Evolutionary conservation across 345 rosid genomes (phyloP), one percentile per base, ranked within the genome.

Genomic region (Corchorus olitorius): DNA sequence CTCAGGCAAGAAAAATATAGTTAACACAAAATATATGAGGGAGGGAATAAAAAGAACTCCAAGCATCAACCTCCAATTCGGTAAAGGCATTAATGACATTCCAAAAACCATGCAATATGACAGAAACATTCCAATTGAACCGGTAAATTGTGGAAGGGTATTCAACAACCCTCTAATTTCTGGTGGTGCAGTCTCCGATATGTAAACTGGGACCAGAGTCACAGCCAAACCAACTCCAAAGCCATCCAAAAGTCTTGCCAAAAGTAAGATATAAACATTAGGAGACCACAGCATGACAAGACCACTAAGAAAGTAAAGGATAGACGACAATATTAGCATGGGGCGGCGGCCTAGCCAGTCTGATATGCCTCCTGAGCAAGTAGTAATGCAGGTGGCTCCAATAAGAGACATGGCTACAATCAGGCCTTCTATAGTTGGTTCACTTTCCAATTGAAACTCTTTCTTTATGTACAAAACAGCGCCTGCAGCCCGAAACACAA

Each of bases 21-120:
- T 85, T 73, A 96, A 82, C 62, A 70, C 78, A 79, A 90, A 86
- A 81, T 91, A 92, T 48, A 87, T 3, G 39, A 91, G 79, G 13
- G 99, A 92, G 48, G 99, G 99, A 74, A 91, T 63, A 55, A 88
- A 90, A 75, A 97, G 93, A 82, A 97, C 90, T 61, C 99, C 99
- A 53, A 97, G 95, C 98, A 94, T 97, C 89, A 94, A 68, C 83
- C 99, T 94, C 99, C 98, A 97, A 78, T 83, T 97, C 10, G 97
- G 97, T 17, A 87, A 82, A 5, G 87, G 71, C 85, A 65, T 83
- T 75, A 92, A 73, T 2, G 99, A 97, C 97, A 97, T 89, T 20
- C 97, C 88, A 71, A 97, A 94, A 67, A 92, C 95, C 95, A 94
- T 91, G 83, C 97, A 90, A 81, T 94, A 97, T 2, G 98, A 84